Conservation (phyloP, 2,329 filamentous ascomycete species). For the Venturia pyrina region DNA sequence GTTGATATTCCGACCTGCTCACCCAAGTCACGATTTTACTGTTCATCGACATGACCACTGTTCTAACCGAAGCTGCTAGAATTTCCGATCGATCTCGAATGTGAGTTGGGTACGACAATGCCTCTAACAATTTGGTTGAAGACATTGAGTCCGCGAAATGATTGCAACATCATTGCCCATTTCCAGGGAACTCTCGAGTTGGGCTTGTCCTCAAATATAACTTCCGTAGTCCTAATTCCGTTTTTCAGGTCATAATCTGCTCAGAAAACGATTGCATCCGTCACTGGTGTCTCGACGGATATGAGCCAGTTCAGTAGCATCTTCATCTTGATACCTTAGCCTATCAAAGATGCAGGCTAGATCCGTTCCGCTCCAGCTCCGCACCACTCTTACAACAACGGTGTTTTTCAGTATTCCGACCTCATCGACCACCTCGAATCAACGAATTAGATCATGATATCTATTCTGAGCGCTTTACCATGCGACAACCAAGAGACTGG, state of each 20-base stretch:
- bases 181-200: not conserved
- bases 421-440: not conserved
- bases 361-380: not conserved
- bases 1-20: no score
- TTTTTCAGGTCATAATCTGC: not conserved
- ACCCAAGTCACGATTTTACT: no score
- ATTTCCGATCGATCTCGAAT: no score
- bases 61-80: no score
- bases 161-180: not conserved
- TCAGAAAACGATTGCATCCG: not conserved
- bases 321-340: no score
- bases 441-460: not conserved
- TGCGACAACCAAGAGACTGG: not conserved
- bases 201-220: not conserved
- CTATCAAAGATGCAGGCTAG: no score
- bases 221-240: not conserved
- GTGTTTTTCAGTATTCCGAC: not conserved
- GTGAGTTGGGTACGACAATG: no score
- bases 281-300: not conserved
- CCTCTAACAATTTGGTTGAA: no score
- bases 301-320: not conserved
- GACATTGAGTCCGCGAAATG: no score
- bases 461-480: not conserved
- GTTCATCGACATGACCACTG: no score
- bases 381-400: not conserved